These are phyloP conservation scores for Hebeloma cylindrosporum DNA, from an alignment of 768 basidiomycete genomes.

Conservation along the genomic window DNA sequence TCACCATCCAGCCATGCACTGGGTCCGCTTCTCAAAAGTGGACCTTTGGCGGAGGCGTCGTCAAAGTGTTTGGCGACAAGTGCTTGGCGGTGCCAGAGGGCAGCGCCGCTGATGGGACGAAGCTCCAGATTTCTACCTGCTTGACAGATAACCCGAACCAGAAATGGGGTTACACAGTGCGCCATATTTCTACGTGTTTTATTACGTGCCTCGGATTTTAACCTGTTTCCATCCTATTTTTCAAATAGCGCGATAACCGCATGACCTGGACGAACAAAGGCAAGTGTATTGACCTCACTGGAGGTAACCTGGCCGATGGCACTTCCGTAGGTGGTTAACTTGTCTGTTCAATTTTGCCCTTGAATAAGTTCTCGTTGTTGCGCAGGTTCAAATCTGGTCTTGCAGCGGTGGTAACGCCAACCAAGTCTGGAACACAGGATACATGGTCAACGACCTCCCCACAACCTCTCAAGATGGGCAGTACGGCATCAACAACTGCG, in stretches of 20 bases:
- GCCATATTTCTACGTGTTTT: constrained; percentile 10
- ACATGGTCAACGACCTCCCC: constrained; percentile 43
- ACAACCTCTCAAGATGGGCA: constrained; percentile 58
- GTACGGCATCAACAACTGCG: constrained; percentile 68
- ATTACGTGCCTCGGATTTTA: not conserved
- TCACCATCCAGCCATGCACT: constrained; percentile 48
- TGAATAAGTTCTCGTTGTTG: not conserved
- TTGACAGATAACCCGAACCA: constrained; percentile 40
- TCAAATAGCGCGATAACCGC: constrained; percentile 33
- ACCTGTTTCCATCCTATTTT: not conserved
- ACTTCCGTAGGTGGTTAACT: constrained; percentile 35
- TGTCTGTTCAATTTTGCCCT: not conserved
- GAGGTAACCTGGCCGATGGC: constrained; percentile 39
- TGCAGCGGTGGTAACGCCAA: constrained; percentile 44
- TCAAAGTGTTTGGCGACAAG: constrained; percentile 46
- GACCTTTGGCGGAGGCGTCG: constrained; percentile 42
- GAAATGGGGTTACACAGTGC: constrained; percentile 46
- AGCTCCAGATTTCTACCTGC: constrained; percentile 56
- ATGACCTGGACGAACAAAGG: constrained; percentile 49
- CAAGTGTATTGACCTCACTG: constrained; percentile 50
- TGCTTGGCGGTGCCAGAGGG: constrained; percentile 52
- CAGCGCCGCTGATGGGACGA: constrained; percentile 40
- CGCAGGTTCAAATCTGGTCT: constrained; percentile 48
- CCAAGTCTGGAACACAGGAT: constrained; percentile 55
- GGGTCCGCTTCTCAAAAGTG: constrained; percentile 47